These are phyloP conservation scores for Penicillium concentricum DNA, from an alignment of 2,329 filamentous ascomycete species.

Conservation along the genomic window DNA sequence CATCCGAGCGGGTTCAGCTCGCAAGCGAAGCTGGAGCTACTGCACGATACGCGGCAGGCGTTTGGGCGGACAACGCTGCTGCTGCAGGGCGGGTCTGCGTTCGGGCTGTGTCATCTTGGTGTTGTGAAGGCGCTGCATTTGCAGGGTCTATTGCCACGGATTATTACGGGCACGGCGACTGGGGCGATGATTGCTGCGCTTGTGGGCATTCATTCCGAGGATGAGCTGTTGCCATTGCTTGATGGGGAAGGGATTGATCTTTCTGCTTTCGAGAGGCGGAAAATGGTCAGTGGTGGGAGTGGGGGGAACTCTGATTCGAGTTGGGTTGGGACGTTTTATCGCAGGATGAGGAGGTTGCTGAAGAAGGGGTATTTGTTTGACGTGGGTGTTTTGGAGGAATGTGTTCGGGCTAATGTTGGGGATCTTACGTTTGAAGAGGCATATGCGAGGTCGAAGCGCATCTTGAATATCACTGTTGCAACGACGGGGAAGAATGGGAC, in stretches of 20 bases:
- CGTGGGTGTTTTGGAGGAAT: conserved; percentile 75
- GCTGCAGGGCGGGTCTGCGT: conserved; percentile 85
- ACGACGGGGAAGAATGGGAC: conserved; percentile 72
- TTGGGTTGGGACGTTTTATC: conserved; percentile 59
- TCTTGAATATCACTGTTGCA: conserved; percentile 88
- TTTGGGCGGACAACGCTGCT: conserved; percentile 85
- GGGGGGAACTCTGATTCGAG: conserved; percentile 29
- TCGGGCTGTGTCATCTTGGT: conserved; percentile 84
- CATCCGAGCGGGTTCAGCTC: conserved; percentile 58
- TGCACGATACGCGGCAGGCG: conserved; percentile 83
- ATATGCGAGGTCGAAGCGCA: conserved; percentile 77
- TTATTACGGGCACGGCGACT: conserved; percentile 87
- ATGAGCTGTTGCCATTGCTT: conserved; percentile 75
- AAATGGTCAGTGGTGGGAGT: conserved; percentile 17
- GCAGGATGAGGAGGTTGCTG: conserved; percentile 68
- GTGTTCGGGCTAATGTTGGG: conserved; percentile 79
- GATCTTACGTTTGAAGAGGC: conserved; percentile 93
- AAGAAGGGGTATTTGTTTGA: conserved; percentile 82
- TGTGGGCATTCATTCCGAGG: conserved; percentile 82
- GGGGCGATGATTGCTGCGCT: conserved; percentile 86
- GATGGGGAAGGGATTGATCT: conserved; percentile 79
- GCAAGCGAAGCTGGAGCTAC: conserved; percentile 78
- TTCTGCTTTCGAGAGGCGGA: conserved; percentile 65
- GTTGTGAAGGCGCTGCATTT: conserved; percentile 85
- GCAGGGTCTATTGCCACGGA: conserved; percentile 76